Evolutionary conservation across 371 early-diverging fungal genomes (phyloP), one percentile per base, ranked within the genome.

Genomic region (Rhizopus sp.): DNA sequence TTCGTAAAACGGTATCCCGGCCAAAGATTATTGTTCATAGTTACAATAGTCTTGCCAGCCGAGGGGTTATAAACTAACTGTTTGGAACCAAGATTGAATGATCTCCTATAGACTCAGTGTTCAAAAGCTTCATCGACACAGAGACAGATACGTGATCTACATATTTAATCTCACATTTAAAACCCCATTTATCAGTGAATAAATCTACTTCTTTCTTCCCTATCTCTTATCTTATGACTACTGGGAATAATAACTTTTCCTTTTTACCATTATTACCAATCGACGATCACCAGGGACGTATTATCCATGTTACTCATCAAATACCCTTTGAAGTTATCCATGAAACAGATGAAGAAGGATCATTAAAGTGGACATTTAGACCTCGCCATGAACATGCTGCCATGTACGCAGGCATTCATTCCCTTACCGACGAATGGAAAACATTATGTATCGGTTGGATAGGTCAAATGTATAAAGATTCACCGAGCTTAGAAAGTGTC

Each of bases 361-460:
- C 56, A 62, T 10, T 51, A 10, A 39, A 55, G 81, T 75, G 79
- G 76, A 49, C 45, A 32, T 66, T 77, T 41, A 53, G 57, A 23
- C 68, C 72, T 32, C 78, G 93, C 30, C 72, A 82, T 7, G 23
- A 7, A 42, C 93, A 91, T 65, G 78, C 85, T 15, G 92, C 93
- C 31, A 83, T 93, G 73, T 90, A 88, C 59, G 75, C 87, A 23
- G 92, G 91, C 37, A 82, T 92, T 34, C 62, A 70, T 35, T 83
- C 88, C 0, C 66, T 90, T 7, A 48, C 45, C 13, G 69, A 74
- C 5, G 70, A 75, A 16, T 74, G 80, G 60, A 79, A 84, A 37
- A 81, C 73, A 16, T 47, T 86, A 37, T 82, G 85, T 59, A 77
- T 92, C 59, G 92, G 91, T 30, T 88, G 85, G 82, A 69, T 81